Base-by-base conservation (phyloP, 352 stramenopile species). In the Globisporangium radiosum region DNA sequence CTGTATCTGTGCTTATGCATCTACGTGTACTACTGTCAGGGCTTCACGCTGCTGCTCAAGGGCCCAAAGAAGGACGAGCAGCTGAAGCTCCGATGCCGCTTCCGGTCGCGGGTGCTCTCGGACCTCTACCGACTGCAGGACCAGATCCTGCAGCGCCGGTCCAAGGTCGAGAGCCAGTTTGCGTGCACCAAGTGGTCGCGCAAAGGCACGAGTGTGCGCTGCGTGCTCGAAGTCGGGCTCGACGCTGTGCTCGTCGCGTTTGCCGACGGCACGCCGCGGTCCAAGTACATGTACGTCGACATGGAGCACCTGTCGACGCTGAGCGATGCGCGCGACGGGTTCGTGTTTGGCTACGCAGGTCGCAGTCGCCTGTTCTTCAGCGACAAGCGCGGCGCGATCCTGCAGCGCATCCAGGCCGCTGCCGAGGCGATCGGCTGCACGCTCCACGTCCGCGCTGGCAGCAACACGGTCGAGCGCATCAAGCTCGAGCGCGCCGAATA, bases 11-110 rank as follows among this genome's bases (percentile, higher is more conserved):
- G 48, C 7, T 3, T 52, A 19, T 52, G 9, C 40, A 10, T 13
- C 6, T 38, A 8, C 8, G 14, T 52, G 47, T 4, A n/a, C 39
- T 25, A 25, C 19, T 25, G 19, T 25, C 33, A 57, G 52, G 69
- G 80, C 49, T 94, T 94, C 52, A 76, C 67, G 51, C 56, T 94
- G 19, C 57, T 66, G 8, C 61, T 94, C 3, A 81, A 86, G 53
- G 85, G 85, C 1, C n/a, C 67, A 0, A 93, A 94, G 64, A 94
- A 94, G 55, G 81, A 93, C 42, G 83, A 94, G 57, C 79, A 87
- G 52, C 68, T 94, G 15, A 92, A 91, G 60, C 59, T 94, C 17
- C 72, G 81, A 36, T 93, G 83, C 58, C 80, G 78, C 54, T 93
- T 90, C 58, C 79, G 85, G 15, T 82, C 85, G 51, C 68, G 76